Base-by-base conservation (phyloP, 441 rosid species). In the Brassica hybrid region DNA sequence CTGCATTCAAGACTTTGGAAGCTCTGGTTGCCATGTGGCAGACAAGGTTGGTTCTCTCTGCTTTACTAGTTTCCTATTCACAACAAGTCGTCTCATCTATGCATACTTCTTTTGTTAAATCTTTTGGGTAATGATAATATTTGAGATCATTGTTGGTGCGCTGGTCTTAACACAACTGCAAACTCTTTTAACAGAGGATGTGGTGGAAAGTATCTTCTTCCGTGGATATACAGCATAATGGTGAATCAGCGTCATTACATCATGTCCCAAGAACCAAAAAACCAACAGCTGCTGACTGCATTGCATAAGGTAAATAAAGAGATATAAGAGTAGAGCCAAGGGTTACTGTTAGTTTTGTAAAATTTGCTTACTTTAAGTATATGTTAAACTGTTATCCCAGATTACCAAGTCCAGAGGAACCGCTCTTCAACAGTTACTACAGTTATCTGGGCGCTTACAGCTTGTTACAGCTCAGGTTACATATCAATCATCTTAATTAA, bases 141-240 rank as follows among this genome's bases (percentile, higher is more conserved):
- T 16, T 16, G 1, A 14, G 3, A 62, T 7, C 14, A 27, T 54
- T 38, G 10, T 60, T 23, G 70, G 48, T 17, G 3, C 25, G 16
- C 50, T 67, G 27, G 54, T 54, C 45, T 71, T 19, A 63, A 66
- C 17, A 41, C 56, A 54, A 9, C 25, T 71, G 57, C 16, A 25
- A 11, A 12, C 11, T 1, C 21, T 62, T 67, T 81, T 45, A 78
- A 80, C 90, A 96, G 99, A 86, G 85, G 88, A 32, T 66, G 79
- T 75, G 82, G 84, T 70, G 94, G 87, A 54, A 86, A 72, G 69
- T 54, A 71, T 76, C 82, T 90, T 76, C 90, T 94, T 57, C 93
- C 90, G 38, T 96, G 98, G 99, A 87, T 94, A 68, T 83, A 88
- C 71, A 38, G 43, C 77, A 86, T 94, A 88, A 79, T 92, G 89